A percentile compares a stretch with the other conserved stretches of the same genome.
phyloP scores from a whole-genome alignment of 345 rosid species.

The Ceriops zippeliana region DNA sequence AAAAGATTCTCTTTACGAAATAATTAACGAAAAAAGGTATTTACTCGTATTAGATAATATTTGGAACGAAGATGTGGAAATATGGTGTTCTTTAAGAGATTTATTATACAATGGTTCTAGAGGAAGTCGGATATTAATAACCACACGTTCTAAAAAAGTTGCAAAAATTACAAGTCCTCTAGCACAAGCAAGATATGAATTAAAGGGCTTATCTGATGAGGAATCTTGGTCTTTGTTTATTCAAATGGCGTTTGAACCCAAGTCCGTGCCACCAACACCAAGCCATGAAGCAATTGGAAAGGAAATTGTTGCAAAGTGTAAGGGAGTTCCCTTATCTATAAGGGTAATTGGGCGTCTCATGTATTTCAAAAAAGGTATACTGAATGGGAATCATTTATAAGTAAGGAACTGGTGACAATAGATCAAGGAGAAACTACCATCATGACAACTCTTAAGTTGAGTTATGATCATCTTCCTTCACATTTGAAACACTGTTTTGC shows the following conservation, averaged over 20 bases:
- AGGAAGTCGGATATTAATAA: conserved; percentile 14
- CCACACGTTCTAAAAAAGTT: conserved; percentile 16
- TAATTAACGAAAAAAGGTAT: neutral
- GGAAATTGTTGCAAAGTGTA: conserved; percentile 7
- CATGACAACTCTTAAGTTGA: too few relatives aligned
- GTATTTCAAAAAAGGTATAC: conserved; percentile 7
- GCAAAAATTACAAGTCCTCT: conserved; percentile 15
- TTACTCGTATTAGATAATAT: conserved; percentile 26
- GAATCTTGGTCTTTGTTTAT: neutral
- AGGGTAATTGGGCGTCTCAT: conserved; percentile 9
- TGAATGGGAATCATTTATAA: conserved; percentile 9
- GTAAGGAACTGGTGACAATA: too few relatives aligned
- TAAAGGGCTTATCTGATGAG: conserved; percentile 1
- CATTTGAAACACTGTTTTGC: conserved; percentile 33
- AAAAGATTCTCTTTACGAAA: neutral
- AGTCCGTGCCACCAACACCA: too few relatives aligned
- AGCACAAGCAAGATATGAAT: neutral
- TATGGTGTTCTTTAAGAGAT: conserved; percentile 14
- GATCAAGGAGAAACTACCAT: too few relatives aligned
- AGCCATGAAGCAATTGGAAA: neutral
- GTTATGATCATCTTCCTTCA: conserved; percentile 15
- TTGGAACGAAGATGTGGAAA: conserved; percentile 17
- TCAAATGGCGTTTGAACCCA: too few relatives aligned
- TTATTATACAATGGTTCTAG: neutral
- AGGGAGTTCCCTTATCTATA: conserved; percentile 10